Evolutionary conservation across 2,329 filamentous ascomycete genomes (phyloP).

Genomic region (Aspergillus pseudotamarii): DNA sequence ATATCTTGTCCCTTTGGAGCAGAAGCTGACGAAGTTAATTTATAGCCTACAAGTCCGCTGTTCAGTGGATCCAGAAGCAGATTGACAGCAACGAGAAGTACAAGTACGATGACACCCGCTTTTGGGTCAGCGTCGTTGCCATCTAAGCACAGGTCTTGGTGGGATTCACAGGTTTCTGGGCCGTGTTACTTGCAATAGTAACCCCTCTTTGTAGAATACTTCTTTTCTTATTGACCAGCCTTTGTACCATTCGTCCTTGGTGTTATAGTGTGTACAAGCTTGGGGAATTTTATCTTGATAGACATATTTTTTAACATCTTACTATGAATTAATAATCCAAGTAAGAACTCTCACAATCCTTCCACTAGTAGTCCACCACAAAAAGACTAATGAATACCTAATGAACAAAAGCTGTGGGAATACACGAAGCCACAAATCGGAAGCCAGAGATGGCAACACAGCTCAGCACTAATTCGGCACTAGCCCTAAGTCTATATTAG

Average conservation of each 20-base stretch:
- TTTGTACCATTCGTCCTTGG: not conserved
- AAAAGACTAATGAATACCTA: rapidly evolving
- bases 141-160: not conserved
- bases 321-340: not conserved
- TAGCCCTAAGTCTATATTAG: not conserved
- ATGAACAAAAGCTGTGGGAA: not conserved
- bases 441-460: not conserved
- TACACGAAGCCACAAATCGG: not conserved
- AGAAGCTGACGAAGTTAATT: not conserved
- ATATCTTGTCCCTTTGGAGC: not conserved
- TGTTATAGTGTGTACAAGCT: not conserved
- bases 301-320: not conserved
- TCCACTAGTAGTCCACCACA: not conserved
- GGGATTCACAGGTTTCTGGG: not conserved
- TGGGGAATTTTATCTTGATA: not conserved
- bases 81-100: slow-evolving; percentile 26
- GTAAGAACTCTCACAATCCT: not conserved
- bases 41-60: slow-evolving; percentile 28
- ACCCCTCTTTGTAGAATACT: not conserved
- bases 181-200: no score
- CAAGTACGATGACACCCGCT: slow-evolving; percentile 31
- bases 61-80: slow-evolving; percentile 34
- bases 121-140: slow-evolving; percentile 27
- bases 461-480: not conserved
- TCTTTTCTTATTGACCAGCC: not conserved